Evolutionary conservation across 169 alveolate genomes (phyloP).

Genomic region (Eimeria mitis): DNA sequence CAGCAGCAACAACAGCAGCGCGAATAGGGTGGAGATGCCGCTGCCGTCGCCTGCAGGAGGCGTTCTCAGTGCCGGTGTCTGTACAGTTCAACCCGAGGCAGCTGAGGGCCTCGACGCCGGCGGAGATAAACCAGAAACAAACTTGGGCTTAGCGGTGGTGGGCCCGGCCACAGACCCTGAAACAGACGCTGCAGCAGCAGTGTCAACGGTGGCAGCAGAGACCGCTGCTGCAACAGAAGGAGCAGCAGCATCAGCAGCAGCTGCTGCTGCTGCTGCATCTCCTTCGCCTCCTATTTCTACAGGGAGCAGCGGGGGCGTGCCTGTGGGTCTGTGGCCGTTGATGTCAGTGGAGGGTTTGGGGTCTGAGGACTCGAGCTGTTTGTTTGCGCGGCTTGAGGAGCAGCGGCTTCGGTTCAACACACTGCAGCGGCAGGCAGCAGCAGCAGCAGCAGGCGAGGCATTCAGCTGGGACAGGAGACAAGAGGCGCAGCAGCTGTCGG

Average conservation of each 20-base stretch:
- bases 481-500: conserved; percentile 16
- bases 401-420: conserved; percentile 59
- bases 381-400: conserved; percentile 7
- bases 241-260: background rate
- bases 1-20: conserved; percentile 1
- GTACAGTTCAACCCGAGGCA: background rate
- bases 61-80: background rate
- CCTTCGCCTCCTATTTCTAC: background rate
- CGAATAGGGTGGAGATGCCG: background rate
- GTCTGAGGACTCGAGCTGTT: background rate
- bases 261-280: conserved; percentile 10
- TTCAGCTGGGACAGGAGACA: conserved; percentile 29
- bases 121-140: background rate
- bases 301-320: background rate
- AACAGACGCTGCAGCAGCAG: background rate
- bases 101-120: background rate
- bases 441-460: background rate
- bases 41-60: background rate
- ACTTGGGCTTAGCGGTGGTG: background rate
- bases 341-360: conserved; percentile 1
- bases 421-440: conserved; percentile 60
- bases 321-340: conserved; percentile 31
- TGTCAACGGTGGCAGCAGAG: background rate
- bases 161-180: background rate
- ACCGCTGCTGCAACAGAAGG: background rate